These are phyloP conservation scores for Trichoderma atrobrunneum DNA, from an alignment of 2,329 filamentous ascomycete species.

Conservation along the genomic window DNA sequence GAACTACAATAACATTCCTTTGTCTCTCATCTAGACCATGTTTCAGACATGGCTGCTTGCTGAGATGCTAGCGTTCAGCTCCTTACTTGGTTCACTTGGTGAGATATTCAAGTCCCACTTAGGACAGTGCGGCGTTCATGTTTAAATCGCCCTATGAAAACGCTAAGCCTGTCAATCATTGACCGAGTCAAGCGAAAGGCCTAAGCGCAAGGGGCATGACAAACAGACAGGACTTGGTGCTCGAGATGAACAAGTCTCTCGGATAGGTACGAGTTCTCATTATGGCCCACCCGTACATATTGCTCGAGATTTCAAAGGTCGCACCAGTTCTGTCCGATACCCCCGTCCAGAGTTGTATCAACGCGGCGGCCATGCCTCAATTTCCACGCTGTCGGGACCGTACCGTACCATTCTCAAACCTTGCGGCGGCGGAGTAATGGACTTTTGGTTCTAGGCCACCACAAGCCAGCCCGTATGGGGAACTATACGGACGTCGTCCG, in stretches of 20 bases:
- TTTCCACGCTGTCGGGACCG: conserved; percentile 18
- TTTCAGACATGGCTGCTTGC: not conserved
- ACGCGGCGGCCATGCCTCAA: conserved; percentile 4
- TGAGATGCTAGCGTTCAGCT: not conserved
- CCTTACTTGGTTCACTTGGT: not conserved
- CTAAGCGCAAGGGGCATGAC: not conserved
- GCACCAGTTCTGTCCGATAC: not conserved
- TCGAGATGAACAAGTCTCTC: not conserved
- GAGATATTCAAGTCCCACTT: not conserved
- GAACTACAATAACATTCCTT: not conserved
- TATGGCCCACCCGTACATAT: not conserved
- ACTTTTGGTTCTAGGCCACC: not conserved
- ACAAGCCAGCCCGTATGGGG: not conserved
- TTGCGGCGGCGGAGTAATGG: conserved; percentile 5
- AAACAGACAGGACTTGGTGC: not conserved
- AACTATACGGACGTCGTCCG: conserved; percentile 1
- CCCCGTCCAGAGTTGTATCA: not conserved
- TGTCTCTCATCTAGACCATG: not conserved
- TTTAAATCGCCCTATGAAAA: not conserved
- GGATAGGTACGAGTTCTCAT: not conserved
- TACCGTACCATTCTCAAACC: not conserved
- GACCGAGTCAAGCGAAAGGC: not conserved
- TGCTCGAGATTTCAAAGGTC: not conserved
- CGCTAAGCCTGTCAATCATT: not conserved
- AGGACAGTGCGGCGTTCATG: not conserved